Evolutionary conservation across 805 yeast genomes (phyloP), one percentile per base, ranked within the genome.

Genomic region (Candida loeiensis): DNA sequence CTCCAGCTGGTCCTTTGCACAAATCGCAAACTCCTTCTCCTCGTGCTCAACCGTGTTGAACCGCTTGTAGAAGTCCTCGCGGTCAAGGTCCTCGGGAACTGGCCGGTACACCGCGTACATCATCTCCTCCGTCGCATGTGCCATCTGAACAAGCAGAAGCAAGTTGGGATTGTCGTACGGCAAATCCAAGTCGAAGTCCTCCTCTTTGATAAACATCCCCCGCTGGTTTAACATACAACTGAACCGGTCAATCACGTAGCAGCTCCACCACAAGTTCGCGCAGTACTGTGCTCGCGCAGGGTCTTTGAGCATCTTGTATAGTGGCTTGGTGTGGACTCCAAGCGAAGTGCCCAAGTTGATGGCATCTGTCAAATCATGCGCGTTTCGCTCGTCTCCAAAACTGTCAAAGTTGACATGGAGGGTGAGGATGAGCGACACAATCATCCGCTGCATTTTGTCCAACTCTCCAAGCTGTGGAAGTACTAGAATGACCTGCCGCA

Each of bases 201-300:
- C 61, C 19, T 47, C 49, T 34, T 54, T 49, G 29, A 64, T 55
- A 39, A 61, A 56, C 22, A 61, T 44, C 2, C 56, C 51, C 17
- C 66, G 41, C 17, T 55, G 45, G 44, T 56, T 59, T 9, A 55
- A 48, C 13, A 61, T 40, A 6, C 59, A 65, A 43, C 54, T 63
- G 45, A 61, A 55, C 16, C 66, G 43, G 44, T 64, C 71, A 32
- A 64, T 42, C 3, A 63, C 43, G 39, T 50, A 63, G 33, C 63
- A 51, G 32, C 54, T 46, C 69, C 69, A 64, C 65, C 67, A 64
- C 14, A 64, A 43, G 29, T 56, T 49, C 12, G 56, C 48, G 13
- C 55, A 45, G 34, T 59, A 58, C 21, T 35, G 45, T 3, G 40
- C 43, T 35, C 24, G 47, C 47, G 15, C 40, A 4, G 3, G 6